Evolutionary conservation across 2,329 filamentous ascomycete species (phyloP), one percentile per base, ranked within the genome.

Genomic region (Trichoderma endophyticum): DNA sequence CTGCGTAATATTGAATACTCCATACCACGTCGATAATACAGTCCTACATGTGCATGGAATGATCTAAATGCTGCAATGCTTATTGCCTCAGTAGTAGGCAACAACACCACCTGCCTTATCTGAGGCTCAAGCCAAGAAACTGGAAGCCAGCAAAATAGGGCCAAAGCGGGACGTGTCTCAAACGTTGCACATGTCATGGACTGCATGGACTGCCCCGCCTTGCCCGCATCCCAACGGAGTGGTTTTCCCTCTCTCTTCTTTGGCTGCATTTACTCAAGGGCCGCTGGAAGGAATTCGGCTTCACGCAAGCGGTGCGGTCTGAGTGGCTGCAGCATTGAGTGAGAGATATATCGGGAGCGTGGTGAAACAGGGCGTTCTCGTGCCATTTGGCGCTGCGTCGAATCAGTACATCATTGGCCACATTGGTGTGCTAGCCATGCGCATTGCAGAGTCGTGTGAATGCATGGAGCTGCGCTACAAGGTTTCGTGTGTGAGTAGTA

Each of bases 341-440:
- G 65, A 60, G 65, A 68, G 36, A 68, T 68, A 68, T 60, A 68
- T 68, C 59, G 65, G 54, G 54, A 30, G 18, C 34, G 57, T 68
- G 54, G 65, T 68, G 65, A 68, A 68, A 68, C 65, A 60, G 7
- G 65, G 65, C 65, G 65, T 32, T 32, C 26, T 60, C 36, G 57
- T 68, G 36, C 65, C 15, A 26, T 59, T 43, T 59, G 54, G 28
- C 54, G 28, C 32, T 57, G 60, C 9, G 3, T 18, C 24, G 18
- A 43, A 12, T 56, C 6, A 15, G 24, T 15, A 9, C 5, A n/a
- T 39, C 24, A 59, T 67, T 67, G 64, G 64, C 51, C 28, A 12
- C 48, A 5, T 12, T 54, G 48, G 21, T 24, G 64, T 26, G 32
- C 64, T 39, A 26, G 32, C 21, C 32, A 62, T 62, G 59, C 30